These are phyloP conservation scores for Chlorella sp. DNA, from an alignment of 139 green algal species.

Conservation along the genomic window DNA sequence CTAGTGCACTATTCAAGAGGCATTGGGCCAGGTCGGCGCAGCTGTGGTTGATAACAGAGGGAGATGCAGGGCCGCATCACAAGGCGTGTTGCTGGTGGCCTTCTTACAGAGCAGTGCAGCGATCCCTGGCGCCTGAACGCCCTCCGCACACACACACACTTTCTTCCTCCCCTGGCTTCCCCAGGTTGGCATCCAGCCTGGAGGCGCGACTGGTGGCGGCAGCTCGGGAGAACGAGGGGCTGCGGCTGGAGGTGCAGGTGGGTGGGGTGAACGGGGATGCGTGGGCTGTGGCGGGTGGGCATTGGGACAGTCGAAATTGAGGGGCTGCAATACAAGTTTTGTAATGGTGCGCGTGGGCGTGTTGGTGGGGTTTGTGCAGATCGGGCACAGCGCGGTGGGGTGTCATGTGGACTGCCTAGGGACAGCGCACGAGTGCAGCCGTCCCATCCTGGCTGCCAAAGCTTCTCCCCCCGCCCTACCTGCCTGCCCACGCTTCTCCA, in stretches of 20 bases:
- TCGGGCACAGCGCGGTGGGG: background rate
- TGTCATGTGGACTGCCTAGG: background rate
- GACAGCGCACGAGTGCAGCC: background rate
- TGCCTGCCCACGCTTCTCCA: background rate
- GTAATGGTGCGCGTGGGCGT: too few species aligned
- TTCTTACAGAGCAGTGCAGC: too few species aligned
- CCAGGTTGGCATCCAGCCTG: slow-evolving; percentile 24
- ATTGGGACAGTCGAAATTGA: too few species aligned
- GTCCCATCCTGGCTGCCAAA: background rate
- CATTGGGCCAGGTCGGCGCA: too few species aligned
- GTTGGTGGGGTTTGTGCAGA: background rate
- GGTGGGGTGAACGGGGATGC: background rate
- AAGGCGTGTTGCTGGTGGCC: too few species aligned
- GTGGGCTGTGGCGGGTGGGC: background rate
- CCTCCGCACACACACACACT: background rate
- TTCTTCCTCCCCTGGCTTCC: background rate
- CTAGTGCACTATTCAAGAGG: too few species aligned
- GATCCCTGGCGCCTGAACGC: too few species aligned
- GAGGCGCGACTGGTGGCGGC: slow-evolving; percentile 32
- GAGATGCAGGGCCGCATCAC: too few species aligned
- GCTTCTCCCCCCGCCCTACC: too few species aligned
- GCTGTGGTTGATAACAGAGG: too few species aligned
- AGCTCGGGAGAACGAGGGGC: background rate
- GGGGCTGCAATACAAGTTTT: too few species aligned
- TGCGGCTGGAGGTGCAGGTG: slow-evolving; percentile 31